phyloP scores from a whole-genome alignment of 257 asterid species.

The Perilla frutescens region DNA sequence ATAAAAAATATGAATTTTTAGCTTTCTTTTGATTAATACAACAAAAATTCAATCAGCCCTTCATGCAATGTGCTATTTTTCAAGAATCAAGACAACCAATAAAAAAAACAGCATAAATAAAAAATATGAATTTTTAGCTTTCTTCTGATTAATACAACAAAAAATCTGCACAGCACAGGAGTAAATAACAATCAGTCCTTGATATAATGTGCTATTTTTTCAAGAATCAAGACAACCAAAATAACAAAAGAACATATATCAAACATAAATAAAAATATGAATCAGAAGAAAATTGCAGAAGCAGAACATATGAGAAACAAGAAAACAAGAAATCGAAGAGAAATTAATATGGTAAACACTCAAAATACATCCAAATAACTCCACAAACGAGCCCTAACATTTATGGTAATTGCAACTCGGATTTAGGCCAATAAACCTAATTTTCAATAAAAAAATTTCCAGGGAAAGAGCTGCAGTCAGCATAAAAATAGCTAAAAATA shows the following conservation, averaged over 20 bases:
- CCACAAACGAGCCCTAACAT: background rate
- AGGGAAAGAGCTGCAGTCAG: conserved; percentile 7
- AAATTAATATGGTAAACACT: background rate
- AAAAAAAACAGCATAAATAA: too few species aligned
- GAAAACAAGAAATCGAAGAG: background rate
- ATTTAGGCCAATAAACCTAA: background rate
- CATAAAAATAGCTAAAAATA: background rate
- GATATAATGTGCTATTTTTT: background rate
- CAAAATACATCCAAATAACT: background rate
- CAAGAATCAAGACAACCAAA: background rate
- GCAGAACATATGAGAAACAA: background rate
- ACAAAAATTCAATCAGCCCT: too few species aligned
- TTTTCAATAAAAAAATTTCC: background rate
- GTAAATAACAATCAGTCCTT: background rate
- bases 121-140: too few species aligned
- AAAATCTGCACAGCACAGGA: conserved; percentile 11
- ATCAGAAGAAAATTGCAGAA: background rate
- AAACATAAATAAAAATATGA: background rate
- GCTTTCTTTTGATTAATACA: too few species aligned
- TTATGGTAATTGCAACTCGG: background rate
- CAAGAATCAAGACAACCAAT: too few species aligned
- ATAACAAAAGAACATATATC: conserved; percentile 6
- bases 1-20: background rate
- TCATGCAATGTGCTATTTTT: too few species aligned
- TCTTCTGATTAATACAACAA: too few species aligned